Base-by-base conservation (phyloP, 139 green algal species). In the Penium margaritaceum region DNA sequence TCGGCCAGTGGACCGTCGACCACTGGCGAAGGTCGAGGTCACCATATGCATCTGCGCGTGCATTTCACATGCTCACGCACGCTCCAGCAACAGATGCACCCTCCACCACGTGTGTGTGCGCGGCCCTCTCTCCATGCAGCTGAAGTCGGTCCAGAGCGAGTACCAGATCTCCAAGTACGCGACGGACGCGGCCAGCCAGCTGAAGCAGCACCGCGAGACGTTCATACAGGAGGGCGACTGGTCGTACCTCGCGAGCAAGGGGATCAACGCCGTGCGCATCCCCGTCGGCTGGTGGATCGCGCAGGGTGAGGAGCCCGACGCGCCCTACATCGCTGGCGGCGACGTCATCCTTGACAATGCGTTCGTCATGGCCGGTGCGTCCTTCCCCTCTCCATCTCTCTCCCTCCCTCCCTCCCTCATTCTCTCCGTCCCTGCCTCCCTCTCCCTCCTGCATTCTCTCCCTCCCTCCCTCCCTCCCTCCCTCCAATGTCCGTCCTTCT, bases 271-370 rank as follows among this genome's bases (percentile, higher is more conserved):
- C 41, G 41, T 76, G 54, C 51, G 68, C 51, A 67, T 76, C 33
- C 68, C 68, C 29, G 60, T 76, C n/a, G 68, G 68, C 27, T 62
- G 70, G 19, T 76, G 68, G 68, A 65, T 76, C 36, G 39, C 60
- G 46, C 53, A 67, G 41, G 41, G 39, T 34, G 66, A 74, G n/a
- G 36, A 61, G 33, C 66, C 66, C 29, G 68, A 76, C 33, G 30
- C 53, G 32, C 68, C 68, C 17, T 76, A 58, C 27, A 7, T 65
- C 24, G 19, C 46, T 0, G 68, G 68, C 6, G 24, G n/a, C 15
- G 37, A 70, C 3, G 68, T 27, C 60, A 27, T 63, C 24, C 51
- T 76, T 32, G 68, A 76, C 24, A 29, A 14, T 34, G 68, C 68
- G 9, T 67, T 76, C 66, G 36, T 19, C 32, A 63, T 63, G 66